phyloP scores from a whole-genome alignment of 2,329 filamentous ascomycete genomes.

The Fusarium hainanense region DNA sequence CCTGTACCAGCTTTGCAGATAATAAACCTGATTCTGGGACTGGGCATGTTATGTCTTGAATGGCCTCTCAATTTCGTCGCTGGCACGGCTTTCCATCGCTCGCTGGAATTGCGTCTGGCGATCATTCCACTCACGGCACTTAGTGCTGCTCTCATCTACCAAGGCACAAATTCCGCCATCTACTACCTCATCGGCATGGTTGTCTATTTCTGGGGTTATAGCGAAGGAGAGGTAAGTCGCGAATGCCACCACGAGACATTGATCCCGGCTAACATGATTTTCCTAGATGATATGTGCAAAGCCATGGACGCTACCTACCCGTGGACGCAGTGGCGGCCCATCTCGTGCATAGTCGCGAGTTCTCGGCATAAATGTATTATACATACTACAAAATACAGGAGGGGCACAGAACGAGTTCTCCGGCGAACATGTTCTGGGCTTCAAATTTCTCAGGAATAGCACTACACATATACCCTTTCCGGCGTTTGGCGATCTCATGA shows the following conservation, averaged over 20 bases:
- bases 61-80: conserved; percentile 87
- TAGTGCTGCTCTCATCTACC: conserved; percentile 82
- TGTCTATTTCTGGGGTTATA: conserved; percentile 97
- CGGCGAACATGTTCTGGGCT: conserved; percentile 9
- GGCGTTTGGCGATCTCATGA: conserved; percentile 36
- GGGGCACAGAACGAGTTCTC: conserved; percentile 6
- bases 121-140: conserved; percentile 83
- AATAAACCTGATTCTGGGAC: conserved; percentile 85
- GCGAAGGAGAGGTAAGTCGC: conserved; percentile 87
- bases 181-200: conserved; percentile 89
- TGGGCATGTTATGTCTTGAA: conserved; percentile 86
- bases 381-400: conserved; percentile 24
- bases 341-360: conserved; percentile 37
- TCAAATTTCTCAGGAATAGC: conserved; percentile 10
- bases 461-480: conserved; percentile 29
- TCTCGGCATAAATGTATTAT: conserved; percentile 27
- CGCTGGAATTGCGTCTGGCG: conserved; percentile 85
- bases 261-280: conserved; percentile 13
- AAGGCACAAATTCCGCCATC: conserved; percentile 89
- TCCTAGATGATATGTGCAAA: conserved; percentile 72
- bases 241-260: background rate
- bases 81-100: conserved; percentile 82
- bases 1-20: conserved; percentile 90
- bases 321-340: conserved; percentile 51
- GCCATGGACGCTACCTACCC: conserved; percentile 76